Evolutionary conservation across 345 rosid genomes (phyloP).

Genomic region (Excoecaria cochinchinensis): DNA sequence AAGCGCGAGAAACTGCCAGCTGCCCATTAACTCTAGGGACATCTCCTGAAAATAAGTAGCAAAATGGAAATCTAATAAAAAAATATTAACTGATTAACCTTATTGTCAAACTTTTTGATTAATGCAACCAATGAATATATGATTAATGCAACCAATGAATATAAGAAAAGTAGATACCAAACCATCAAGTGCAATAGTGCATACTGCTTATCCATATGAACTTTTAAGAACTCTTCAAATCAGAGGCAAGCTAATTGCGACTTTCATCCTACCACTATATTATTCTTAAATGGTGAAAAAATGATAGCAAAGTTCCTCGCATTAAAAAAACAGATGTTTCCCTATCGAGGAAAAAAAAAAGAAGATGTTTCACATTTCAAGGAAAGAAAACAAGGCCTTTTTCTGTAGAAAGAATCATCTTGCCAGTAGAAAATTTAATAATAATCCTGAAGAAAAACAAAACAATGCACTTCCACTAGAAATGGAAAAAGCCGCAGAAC

Average conservation of each 20-base stretch:
- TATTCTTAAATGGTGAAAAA: background rate
- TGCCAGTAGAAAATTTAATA: too few species aligned
- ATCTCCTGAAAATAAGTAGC: constrained; percentile 49
- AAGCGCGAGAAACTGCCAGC: constrained; percentile 75
- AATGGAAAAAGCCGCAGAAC: background rate
- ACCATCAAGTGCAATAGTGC: background rate
- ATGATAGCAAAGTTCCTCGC: background rate
- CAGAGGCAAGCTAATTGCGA: background rate
- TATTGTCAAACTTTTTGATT: constrained; percentile 4
- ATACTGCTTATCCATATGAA: background rate
- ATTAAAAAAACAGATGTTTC: background rate
- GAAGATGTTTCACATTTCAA: background rate
- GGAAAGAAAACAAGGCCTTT: background rate
- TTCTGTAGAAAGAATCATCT: background rate
- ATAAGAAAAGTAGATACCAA: background rate
- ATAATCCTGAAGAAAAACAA: too few species aligned
- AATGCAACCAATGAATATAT: constrained; percentile 1
- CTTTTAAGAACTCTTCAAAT: background rate
- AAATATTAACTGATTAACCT: background rate
- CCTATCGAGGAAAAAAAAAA: too few species aligned
- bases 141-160: constrained; percentile 8
- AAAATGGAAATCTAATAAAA: constrained; percentile 3
- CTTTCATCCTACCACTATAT: background rate
- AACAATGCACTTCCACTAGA: too few species aligned
- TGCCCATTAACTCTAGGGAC: constrained; percentile 79